Evolutionary conservation across 2,329 filamentous ascomycete species (phyloP).

Genomic region (Sporothrix variecibatus): DNA sequence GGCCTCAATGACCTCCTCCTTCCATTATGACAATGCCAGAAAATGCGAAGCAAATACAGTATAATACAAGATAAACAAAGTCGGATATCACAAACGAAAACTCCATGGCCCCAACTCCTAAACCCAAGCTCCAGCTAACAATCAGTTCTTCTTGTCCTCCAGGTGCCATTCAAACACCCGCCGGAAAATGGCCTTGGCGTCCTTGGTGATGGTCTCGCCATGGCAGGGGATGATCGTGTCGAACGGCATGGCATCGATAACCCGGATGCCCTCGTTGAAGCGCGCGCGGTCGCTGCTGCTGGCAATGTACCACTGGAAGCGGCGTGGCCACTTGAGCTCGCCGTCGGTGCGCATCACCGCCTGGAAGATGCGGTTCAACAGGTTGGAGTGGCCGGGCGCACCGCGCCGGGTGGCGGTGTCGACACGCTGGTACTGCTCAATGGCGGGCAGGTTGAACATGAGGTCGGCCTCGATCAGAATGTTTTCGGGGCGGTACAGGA

Average conservation of each 20-base stretch:
- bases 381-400: slow-evolving; percentile 46
- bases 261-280: slow-evolving; percentile 68
- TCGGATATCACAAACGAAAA: slow-evolving; percentile 4
- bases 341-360: slow-evolving; percentile 63
- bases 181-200: slow-evolving; percentile 72
- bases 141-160: slow-evolving; percentile 14
- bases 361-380: slow-evolving; percentile 49
- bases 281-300: slow-evolving; percentile 61
- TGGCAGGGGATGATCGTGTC: slow-evolving; percentile 86
- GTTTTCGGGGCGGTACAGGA: slow-evolving; percentile 75
- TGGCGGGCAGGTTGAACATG: slow-evolving; percentile 85
- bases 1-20: background rate
- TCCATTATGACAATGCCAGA: background rate
- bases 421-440: slow-evolving; percentile 75
- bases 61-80: background rate
- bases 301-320: slow-evolving; percentile 78
- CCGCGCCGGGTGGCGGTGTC: slow-evolving; percentile 34
- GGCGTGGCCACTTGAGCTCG: slow-evolving; percentile 71
- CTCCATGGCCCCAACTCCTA: background rate
- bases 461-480: slow-evolving; percentile 88
- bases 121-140: background rate
- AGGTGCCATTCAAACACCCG: slow-evolving; percentile 86
- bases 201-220: slow-evolving; percentile 78
- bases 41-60: background rate
- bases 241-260: slow-evolving; percentile 81